Percentiles rank a stretch among this genome's conserved stretches.
Conservation (phyloP, 179 eudicot genomes). For the Drosera spatulata region DNA sequence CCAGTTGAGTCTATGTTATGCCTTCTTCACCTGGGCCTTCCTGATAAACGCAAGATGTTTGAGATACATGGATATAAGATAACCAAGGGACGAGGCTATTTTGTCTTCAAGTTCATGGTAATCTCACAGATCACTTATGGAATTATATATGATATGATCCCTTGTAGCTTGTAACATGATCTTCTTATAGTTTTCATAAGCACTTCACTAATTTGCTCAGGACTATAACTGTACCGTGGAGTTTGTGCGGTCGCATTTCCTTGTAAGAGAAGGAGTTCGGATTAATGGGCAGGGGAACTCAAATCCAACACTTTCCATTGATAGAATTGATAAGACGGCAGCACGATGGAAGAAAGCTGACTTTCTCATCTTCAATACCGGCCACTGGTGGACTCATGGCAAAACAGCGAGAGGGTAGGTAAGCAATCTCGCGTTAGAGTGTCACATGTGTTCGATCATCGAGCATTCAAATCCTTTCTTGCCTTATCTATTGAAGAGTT, state of each 20-base stretch:
- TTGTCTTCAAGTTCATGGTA: slow-evolving; percentile 82
- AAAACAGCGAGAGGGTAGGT: slow-evolving; percentile 91
- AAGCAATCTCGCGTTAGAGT: slow-evolving; percentile 6
- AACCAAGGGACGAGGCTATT: slow-evolving; percentile 87
- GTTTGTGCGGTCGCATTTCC: slow-evolving; percentile 85
- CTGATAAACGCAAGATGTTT: slow-evolving; percentile 71
- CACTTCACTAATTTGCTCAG: slow-evolving; percentile 17
- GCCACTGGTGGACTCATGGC: slow-evolving; percentile 99
- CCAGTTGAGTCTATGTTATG: slow-evolving; percentile 94
- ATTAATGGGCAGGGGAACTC: slow-evolving; percentile 63
- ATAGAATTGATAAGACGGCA: slow-evolving; percentile 77
- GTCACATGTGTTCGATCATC: too few species aligned
- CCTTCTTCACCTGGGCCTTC: slow-evolving; percentile 63
- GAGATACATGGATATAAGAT: slow-evolving; percentile 85
- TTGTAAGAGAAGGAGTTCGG: slow-evolving; percentile 75
- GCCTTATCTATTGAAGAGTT: background rate
- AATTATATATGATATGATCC: background rate
- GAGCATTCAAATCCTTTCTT: background rate
- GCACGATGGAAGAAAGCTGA: slow-evolving; percentile 72
- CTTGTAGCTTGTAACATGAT: too few species aligned
- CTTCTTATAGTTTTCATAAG: too few species aligned
- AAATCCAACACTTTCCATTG: slow-evolving; percentile 76
- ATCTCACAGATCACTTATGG: slow-evolving; percentile 4
- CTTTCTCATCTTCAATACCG: slow-evolving; percentile 88
- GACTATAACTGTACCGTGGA: slow-evolving; percentile 81